These are phyloP conservation scores for Neospermospora avenae DNA, from an alignment of 2,329 filamentous ascomycete genomes.

Conservation along the genomic window DNA sequence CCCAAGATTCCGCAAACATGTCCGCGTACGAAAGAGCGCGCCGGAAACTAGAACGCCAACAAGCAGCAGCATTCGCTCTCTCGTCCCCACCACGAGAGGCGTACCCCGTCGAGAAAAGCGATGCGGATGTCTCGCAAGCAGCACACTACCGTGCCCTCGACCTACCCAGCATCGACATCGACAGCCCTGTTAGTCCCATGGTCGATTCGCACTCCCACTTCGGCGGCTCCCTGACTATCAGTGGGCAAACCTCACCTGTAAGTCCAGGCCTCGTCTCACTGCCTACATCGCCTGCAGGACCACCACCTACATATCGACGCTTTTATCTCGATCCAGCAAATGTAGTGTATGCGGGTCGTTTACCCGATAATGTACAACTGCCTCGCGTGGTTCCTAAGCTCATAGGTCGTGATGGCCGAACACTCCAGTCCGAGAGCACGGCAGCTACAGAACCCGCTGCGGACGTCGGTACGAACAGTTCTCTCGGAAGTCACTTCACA, in stretches of 20 bases:
- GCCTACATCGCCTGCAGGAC: conserved; percentile 16
- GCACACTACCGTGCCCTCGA: conserved; percentile 38
- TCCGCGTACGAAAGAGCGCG: conserved; percentile 50
- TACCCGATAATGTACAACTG: conserved; percentile 48
- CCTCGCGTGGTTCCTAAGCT: conserved; percentile 35
- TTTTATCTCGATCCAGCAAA: conserved; percentile 53
- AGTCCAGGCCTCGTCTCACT: conserved; percentile 20
- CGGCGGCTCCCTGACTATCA: conserved; percentile 11
- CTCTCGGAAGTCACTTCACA: conserved; percentile 56
- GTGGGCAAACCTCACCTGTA: conserved; percentile 21
- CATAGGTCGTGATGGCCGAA: conserved; percentile 30
- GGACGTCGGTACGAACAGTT: conserved; percentile 32
- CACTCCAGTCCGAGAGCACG: conserved; percentile 18
- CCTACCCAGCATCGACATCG: conserved; percentile 15
- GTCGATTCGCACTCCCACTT: conserved; percentile 9
- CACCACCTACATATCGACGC: conserved; percentile 27
- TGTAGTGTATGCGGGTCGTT: conserved; percentile 52
- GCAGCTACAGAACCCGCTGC: neutral
- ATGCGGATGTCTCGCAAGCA: conserved; percentile 29
- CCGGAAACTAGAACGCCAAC: conserved; percentile 49
- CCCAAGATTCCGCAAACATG: conserved; percentile 37
- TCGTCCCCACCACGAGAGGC: conserved; percentile 22
- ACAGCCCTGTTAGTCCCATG: conserved; percentile 22
- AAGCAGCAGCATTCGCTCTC: conserved; percentile 49
- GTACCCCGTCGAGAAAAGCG: conserved; percentile 36